Evolutionary conservation across 2,329 filamentous ascomycete species (phyloP), one percentile per base, ranked within the genome.

Genomic region (Metarhizium anisopliae): DNA sequence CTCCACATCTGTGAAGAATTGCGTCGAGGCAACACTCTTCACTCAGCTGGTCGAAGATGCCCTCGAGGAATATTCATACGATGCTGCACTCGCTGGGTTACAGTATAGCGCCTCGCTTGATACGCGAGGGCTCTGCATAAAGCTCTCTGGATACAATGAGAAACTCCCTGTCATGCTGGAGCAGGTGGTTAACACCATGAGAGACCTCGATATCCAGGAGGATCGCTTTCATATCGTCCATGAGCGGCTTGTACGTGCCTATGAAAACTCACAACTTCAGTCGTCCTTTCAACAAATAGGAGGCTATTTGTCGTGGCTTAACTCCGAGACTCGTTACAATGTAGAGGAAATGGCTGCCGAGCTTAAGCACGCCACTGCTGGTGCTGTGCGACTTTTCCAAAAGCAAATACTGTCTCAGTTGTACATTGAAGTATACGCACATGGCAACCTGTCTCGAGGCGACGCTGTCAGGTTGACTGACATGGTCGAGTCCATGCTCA

Each of bases 391-490:
- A 51, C 74, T 79, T 6, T 96, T 96, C 73, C 87, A 87, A 68
- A 87, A 87, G 47, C 86, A 94, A 63, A 75, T 96, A 50, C 77
- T 97, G 47, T 80, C 83, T 13, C 91, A 97, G 67, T 79, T 93
- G 61, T 88, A 95, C 64, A 86, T 96, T 59, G 94, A 99, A 70
- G 80, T 91, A 2, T 82, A 96, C 56, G 88, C 86, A 0, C 92
- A 96, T 64, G 94, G 94, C 53, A 99, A 99, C 69, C 69, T 99
- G 55, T 91, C 95, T 76, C 95, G 92, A 72, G 90, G 95, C 68
- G 94, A 99, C 66, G 91, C 90, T 0, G 76, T 96, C 55, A 87
- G 86, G 67, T 80, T 96, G 67, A 93, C 90, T 0, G 84, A 94
- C 60, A 80, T 95, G 64, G 80, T 96, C 30, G 89, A 95, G 68